Percentiles rank a stretch among this genome's conserved stretches.
These are phyloP conservation scores for Amanita pseudoporphyria DNA, from an alignment of 768 basidiomycete genomes.

Conservation along the genomic window DNA sequence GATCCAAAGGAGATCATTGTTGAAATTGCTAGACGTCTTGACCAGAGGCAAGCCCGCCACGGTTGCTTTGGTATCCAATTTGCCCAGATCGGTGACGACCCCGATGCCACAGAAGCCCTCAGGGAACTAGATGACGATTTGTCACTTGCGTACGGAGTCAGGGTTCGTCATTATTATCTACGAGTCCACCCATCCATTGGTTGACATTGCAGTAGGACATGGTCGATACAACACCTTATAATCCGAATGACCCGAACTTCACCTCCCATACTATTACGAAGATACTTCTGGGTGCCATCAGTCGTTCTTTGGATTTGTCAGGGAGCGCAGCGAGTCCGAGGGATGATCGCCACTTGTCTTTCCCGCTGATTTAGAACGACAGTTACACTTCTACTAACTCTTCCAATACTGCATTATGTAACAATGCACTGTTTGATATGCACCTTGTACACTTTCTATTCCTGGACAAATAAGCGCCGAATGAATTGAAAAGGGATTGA, in stretches of 20 bases:
- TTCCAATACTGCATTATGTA: not conserved
- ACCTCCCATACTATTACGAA: slow-evolving; percentile 46
- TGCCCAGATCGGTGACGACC: slow-evolving; percentile 54
- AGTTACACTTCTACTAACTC: too few relatives aligned
- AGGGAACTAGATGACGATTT: slow-evolving; percentile 48
- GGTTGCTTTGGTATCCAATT: slow-evolving; percentile 52
- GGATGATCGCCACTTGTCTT: not conserved
- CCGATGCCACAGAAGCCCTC: slow-evolving; percentile 31
- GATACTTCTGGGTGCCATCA: slow-evolving; percentile 59
- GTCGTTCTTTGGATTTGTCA: slow-evolving; percentile 21
- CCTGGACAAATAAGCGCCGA: too few relatives aligned
- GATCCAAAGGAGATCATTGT: slow-evolving; percentile 41
- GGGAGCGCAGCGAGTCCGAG: not conserved
- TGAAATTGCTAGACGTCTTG: slow-evolving; percentile 37
- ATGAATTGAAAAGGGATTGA: too few relatives aligned
- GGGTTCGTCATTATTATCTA: slow-evolving; percentile 15
- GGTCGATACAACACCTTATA: slow-evolving; percentile 57
- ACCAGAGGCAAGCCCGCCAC: slow-evolving; percentile 38
- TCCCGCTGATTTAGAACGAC: not conserved
- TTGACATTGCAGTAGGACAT: slow-evolving; percentile 39
- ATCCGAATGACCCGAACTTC: slow-evolving; percentile 9
- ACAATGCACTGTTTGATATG: not conserved
- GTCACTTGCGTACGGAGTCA: slow-evolving; percentile 21
- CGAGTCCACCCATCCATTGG: not conserved
- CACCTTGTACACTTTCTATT: not conserved